Base-by-base conservation (phyloP, 257 asterid species). In the Datura wrightii region DNA sequence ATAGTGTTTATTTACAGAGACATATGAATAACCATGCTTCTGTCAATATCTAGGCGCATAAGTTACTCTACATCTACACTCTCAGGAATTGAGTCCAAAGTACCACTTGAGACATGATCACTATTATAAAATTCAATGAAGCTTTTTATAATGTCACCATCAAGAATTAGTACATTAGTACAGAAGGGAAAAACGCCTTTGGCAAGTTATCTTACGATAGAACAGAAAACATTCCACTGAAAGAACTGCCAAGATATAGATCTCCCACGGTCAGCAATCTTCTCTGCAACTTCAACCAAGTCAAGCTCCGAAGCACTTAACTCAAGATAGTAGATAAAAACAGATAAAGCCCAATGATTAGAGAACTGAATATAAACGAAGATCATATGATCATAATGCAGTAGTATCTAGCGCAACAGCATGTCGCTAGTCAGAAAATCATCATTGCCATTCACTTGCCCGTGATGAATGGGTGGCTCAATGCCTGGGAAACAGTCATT, bases 401-500 rank as follows among this genome's bases (percentile, higher is more conserved):
- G 85, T 91, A 87, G 91, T 87, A 91, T 92, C 92, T 89, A 89
- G 94, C 78, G 91, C 95, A 89, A 90, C 95, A 89, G 94, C 90
- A 91, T 88, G 91, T 90, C 91, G 86, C 92, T 84, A 87, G 94
- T 87, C 94, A 92, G 92, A 94, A 89, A 92, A 90, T 89, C 98
- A 95, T 92, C 94, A 90, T 85, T 92, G 88, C 86, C 89, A 89
- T 89, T 96, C 99, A 95, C 98, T 97, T 95, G 98, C 99, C 99
- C 90, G 99, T 97, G 97, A 95, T 94, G 97, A 95, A 97, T 86
- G 99, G 98, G 86, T 97, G 99, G 93, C 94, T 89, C 92, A 97
- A 89, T 67, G 99, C 99, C 92, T 95, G 99, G 85, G 99, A 92
- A 19, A 95, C 99, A 41, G 89, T 95, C 65, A 97, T 81, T 87